These are phyloP conservation scores for Suillus lakei DNA, from an alignment of 768 basidiomycete genomes.

Conservation along the genomic window DNA sequence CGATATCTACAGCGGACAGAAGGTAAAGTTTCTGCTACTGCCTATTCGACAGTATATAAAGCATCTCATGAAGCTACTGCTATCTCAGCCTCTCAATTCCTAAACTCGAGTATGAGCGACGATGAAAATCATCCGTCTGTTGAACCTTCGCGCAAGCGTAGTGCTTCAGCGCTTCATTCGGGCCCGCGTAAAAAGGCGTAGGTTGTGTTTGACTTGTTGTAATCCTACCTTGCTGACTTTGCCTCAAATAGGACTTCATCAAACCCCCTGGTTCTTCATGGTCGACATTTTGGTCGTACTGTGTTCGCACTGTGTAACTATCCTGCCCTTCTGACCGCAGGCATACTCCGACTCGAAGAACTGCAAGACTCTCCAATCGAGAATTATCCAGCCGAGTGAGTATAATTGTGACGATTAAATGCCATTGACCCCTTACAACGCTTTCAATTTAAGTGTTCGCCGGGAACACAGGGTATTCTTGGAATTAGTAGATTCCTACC, in stretches of 20 bases:
- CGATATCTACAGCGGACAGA: neutral
- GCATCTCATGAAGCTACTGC: neutral
- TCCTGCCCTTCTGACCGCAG: neutral
- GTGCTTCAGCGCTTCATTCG: neutral
- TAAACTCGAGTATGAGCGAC: neutral
- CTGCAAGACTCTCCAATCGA: neutral
- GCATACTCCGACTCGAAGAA: neutral
- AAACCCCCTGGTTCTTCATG: constrained; percentile 25
- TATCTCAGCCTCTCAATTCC: neutral
- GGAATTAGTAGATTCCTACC: neutral
- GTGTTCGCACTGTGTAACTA: constrained; percentile 24
- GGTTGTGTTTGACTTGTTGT: neutral
- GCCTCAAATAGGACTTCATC: neutral
- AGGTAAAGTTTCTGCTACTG: neutral
- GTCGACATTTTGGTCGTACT: constrained; percentile 26
- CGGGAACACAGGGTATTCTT: constrained; percentile 1
- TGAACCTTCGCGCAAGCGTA: neutral
- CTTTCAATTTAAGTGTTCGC: neutral
- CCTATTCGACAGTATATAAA: neutral
- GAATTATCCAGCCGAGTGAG: neutral
- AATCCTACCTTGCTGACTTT: neutral
- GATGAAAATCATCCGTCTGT: neutral
- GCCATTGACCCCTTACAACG: neutral
- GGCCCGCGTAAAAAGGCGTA: neutral
- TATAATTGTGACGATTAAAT: neutral